Percentiles rank a stretch among this genome's conserved stretches.
These are phyloP conservation scores for Nephromyces sp. DNA, from an alignment of 169 alveolate genomes.

Conservation along the genomic window DNA sequence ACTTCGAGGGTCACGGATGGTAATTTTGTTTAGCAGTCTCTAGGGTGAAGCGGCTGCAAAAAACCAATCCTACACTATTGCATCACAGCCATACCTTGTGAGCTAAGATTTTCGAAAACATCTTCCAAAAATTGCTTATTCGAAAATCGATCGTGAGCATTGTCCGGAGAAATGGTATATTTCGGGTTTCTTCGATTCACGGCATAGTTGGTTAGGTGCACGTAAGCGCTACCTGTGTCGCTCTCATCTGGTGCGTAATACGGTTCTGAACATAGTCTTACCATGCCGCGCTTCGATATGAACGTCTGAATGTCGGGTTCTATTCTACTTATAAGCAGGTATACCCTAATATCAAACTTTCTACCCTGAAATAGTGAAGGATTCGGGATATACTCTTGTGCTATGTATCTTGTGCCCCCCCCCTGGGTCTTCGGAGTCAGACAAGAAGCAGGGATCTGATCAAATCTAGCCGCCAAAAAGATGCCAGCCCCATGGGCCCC, in stretches of 20 bases:
- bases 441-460: neutral
- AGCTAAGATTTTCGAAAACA: constrained; percentile 30
- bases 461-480: neutral
- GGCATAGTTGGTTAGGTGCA: constrained; percentile 81
- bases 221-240: constrained; percentile 47
- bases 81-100: neutral
- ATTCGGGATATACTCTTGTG: constrained; percentile 74
- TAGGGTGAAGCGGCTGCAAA: no score
- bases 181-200: constrained; percentile 58
- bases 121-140: constrained; percentile 61
- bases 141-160: constrained; percentile 53
- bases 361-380: constrained; percentile 85
- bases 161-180: constrained; percentile 51
- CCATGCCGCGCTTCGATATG: constrained; percentile 69
- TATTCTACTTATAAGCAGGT: constrained; percentile 76
- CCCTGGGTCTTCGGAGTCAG: no score
- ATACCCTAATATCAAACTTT: constrained; percentile 83
- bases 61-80: no score
- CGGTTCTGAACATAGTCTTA: constrained; percentile 70
- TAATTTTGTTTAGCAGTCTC: no score
- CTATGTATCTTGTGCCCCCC: constrained; percentile 23
- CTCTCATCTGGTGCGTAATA: constrained; percentile 53
- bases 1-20: no score
- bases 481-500: neutral
- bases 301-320: constrained; percentile 52